A percentile compares a stretch with the other conserved stretches of the same genome.
phyloP scores from a whole-genome alignment of 2,329 filamentous ascomycete genomes.

The Aspergillus glaucus region DNA sequence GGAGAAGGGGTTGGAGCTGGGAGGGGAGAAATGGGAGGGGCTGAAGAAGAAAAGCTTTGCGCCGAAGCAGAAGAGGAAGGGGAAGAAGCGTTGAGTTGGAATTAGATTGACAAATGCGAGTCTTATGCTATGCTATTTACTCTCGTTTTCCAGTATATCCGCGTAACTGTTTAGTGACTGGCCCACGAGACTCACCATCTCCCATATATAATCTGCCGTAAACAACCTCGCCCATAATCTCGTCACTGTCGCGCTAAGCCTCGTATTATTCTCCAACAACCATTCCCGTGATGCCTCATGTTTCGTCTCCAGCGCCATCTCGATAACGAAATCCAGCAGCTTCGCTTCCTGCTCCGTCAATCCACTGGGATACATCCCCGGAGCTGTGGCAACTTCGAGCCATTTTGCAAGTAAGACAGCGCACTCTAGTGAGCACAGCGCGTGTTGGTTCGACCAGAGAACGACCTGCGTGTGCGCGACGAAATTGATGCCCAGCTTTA shows the following conservation, averaged over 20 bases:
- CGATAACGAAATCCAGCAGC: conserved; percentile 29
- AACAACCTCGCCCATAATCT: conserved; percentile 30
- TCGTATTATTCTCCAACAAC: conserved; percentile 27
- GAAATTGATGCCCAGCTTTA: conserved; percentile 49
- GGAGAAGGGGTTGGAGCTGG: no score
- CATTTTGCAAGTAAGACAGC: conserved; percentile 49
- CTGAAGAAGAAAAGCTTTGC: no score
- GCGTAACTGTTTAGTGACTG: conserved; percentile 28
- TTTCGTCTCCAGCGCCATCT: conserved; percentile 32
- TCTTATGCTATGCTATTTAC: neutral
- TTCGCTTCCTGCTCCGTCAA: conserved; percentile 28
- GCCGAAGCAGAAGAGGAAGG: no score
- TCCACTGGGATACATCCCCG: neutral
- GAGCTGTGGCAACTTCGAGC: conserved; percentile 25
- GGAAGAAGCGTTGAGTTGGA: no score
- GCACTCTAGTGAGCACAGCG: conserved; percentile 50
- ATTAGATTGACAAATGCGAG: no score
- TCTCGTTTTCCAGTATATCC: conserved; percentile 19
- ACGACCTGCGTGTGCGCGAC: conserved; percentile 52
- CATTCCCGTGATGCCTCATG: conserved; percentile 25
- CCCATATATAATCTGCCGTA: conserved; percentile 32
- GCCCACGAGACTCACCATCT: conserved; percentile 31
- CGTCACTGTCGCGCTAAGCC: conserved; percentile 26
- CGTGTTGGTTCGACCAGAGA: conserved; percentile 54
- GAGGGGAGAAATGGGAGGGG: no score